Evolutionary conservation across 2,329 filamentous ascomycete genomes (phyloP).

Genomic region (Allantophomopsis cytisporea): DNA sequence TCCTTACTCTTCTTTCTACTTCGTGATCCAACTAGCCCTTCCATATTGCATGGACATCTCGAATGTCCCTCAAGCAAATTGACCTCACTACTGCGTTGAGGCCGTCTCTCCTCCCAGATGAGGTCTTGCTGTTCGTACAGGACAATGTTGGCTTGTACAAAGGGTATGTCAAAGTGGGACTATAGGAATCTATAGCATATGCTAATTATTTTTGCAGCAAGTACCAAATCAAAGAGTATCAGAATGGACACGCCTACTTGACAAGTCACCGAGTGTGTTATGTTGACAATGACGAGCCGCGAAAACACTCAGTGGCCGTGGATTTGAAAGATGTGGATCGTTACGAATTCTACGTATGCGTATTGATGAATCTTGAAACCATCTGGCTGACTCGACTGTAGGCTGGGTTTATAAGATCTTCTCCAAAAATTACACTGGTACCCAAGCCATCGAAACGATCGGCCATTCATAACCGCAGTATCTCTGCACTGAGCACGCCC

Average conservation of each 20-base stretch:
- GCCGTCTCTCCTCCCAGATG: conserved; percentile 83
- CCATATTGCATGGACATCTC: conserved; percentile 34
- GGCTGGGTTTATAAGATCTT: conserved; percentile 91
- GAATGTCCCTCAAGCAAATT: conserved; percentile 94
- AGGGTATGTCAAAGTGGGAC: conserved; percentile 47
- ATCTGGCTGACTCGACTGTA: conserved; percentile 20
- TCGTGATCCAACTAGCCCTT: no score
- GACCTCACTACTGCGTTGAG: conserved; percentile 94
- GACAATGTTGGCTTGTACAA: conserved; percentile 96
- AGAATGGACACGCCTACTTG: conserved; percentile 92
- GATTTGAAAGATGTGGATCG: conserved; percentile 86
- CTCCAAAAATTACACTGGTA: conserved; percentile 79
- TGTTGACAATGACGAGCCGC: conserved; percentile 76
- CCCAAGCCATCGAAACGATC: conserved; percentile 65
- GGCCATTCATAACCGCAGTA: conserved; percentile 38
- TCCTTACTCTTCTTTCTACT: no score
- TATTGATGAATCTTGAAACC: not conserved
- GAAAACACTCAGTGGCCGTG: conserved; percentile 71
- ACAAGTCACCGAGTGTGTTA: conserved; percentile 95
- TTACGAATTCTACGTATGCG: conserved; percentile 70
- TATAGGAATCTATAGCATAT: no score
- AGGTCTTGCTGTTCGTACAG: conserved; percentile 91
- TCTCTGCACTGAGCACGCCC: conserved; percentile 29
- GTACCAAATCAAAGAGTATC: conserved; percentile 85
- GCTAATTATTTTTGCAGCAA: conserved; percentile 41